A percentile compares a stretch with the other conserved stretches of the same genome.
Evolutionary conservation across 345 rosid genomes (phyloP).

Genomic region (Microthlaspi erraticum): DNA sequence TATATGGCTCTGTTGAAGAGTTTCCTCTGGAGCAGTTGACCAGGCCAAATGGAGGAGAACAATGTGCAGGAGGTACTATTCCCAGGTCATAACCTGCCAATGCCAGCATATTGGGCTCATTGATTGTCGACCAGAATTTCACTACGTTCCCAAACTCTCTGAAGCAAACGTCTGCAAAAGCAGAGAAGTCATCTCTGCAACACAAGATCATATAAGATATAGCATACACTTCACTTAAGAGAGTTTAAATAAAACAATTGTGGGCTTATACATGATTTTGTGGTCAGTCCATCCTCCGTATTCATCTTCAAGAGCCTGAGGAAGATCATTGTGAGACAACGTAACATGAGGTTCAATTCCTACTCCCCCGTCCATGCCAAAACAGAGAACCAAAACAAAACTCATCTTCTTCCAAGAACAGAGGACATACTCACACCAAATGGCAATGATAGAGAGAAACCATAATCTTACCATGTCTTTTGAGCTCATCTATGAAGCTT

Average conservation of each 20-base stretch:
- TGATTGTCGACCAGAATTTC: constrained; percentile 63
- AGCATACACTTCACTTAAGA: too few relatives aligned
- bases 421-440: background rate
- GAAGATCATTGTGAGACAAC: constrained; percentile 32
- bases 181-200: too few relatives aligned
- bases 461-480: constrained; percentile 46
- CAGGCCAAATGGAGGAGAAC: constrained; percentile 47
- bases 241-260: too few relatives aligned
- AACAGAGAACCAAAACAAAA: background rate
- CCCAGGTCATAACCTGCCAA: constrained; percentile 46
- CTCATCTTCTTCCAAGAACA: background rate
- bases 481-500: constrained; percentile 54
- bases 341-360: constrained; percentile 70
- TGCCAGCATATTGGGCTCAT: constrained; percentile 63
- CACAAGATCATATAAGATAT: too few relatives aligned
- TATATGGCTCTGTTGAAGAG: constrained; percentile 71
- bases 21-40: constrained; percentile 51
- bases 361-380: too few relatives aligned
- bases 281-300: too few relatives aligned
- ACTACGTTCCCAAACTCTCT: constrained; percentile 68
- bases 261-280: too few relatives aligned
- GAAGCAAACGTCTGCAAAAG: too few relatives aligned
- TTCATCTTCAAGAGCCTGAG: too few relatives aligned
- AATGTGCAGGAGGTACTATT: constrained; percentile 43
- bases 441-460: background rate